Base-by-base conservation (phyloP, 495 filamentous ascomycete genomes). In the Aspergillus campestris region DNA sequence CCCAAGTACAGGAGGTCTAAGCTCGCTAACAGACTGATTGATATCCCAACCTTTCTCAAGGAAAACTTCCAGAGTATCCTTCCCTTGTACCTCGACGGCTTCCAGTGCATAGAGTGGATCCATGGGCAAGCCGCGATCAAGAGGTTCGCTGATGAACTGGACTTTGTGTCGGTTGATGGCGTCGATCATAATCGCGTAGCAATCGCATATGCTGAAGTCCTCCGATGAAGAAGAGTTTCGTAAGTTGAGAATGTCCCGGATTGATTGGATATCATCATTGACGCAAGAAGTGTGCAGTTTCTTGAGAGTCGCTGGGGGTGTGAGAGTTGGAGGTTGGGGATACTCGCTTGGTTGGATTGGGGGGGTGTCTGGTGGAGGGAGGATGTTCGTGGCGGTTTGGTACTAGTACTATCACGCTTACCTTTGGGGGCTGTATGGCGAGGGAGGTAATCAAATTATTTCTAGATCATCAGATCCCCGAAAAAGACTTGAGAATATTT, bases 1-100 rank as follows among this genome's bases (percentile, higher is more conserved):
- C 53, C 49, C 42, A 13, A 49, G 49, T 44, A 52, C 7, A 9
- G 53, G 53, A 44, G 45, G 45, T 29, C 45, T 37, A 12, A 49
- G 42, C 18, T 52, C 45, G 40, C 49, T 49, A 7, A 44, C 44
- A 10, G 53, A 49, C 24, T 56, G n/a, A 45, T 52, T 52, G 14
- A 52, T 56, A 50, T 52, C 34, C 53, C 46, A 52, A n/a, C 46
- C 43, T 32, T 38, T 42, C 30, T 47, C 9, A 29, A 43, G 14
- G 18, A 50, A 52, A 30, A 18, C 36, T 13, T 39, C 31, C 8
- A 52, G 28, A 36, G 38, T 24, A 45, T 44, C 31, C 34, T 52
- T 56, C 8, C 30, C 46, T 35, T 57, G 42, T 5, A 34, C 28
- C 37, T 42, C 10, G 5, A 46, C 40, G 13, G 47, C 50, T 44